Percentiles rank a stretch among this genome's conserved stretches.
Conservation (phyloP, 192 early-diverging fungal species). For the Umbelopsis sp. region DNA sequence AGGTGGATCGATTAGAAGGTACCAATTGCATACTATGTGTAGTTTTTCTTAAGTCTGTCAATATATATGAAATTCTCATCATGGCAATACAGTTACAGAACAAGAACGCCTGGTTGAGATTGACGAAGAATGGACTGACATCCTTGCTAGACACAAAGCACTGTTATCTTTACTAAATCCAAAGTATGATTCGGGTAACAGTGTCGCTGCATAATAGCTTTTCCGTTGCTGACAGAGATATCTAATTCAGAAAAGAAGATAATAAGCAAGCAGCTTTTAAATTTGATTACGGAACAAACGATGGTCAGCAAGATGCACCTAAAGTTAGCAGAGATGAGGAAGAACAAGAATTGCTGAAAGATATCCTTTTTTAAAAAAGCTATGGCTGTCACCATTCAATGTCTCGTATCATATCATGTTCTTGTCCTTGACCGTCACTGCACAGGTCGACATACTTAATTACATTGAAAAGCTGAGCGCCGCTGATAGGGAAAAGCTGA, state of each 20-base stretch:
- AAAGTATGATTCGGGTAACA: conserved; percentile 5
- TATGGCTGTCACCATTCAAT: too few relatives aligned
- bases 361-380: conserved; percentile 41
- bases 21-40: background rate
- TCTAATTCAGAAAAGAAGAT: background rate
- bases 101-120: conserved; percentile 41
- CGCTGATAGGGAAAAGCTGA: conserved; percentile 44
- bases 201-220: background rate
- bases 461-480: conserved; percentile 49
- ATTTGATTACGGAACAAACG: conserved; percentile 28
- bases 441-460: conserved; percentile 43
- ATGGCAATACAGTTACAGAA: conserved; percentile 36
- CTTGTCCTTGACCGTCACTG: conserved; percentile 29
- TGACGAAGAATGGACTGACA: conserved; percentile 59
- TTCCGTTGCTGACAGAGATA: background rate
- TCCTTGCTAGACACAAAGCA: conserved; percentile 48
- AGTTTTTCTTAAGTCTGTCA: conserved; percentile 7
- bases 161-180: conserved; percentile 36
- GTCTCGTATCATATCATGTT: too few relatives aligned
- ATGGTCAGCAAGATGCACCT: background rate
- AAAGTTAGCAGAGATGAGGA: conserved; percentile 20
- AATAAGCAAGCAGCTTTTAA: conserved; percentile 17
- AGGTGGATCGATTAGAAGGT: conserved; percentile 48
- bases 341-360: conserved; percentile 39
- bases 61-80: background rate